phyloP scores from a whole-genome alignment of 2,329 filamentous ascomycete species.

The Ceratocystis diversiconidia region DNA sequence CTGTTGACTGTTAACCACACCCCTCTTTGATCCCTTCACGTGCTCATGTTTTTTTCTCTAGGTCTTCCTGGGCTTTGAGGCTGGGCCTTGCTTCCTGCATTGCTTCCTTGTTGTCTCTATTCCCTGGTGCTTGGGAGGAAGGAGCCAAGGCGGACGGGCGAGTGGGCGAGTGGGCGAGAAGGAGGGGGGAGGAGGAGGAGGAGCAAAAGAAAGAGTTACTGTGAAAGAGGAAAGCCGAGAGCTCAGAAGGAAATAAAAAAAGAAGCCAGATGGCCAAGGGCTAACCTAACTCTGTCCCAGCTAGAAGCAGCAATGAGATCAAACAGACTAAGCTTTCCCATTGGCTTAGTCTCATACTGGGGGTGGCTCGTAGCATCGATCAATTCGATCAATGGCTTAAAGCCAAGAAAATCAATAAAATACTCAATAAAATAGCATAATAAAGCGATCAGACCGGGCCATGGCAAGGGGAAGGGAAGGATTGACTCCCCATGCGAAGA shows the following conservation, averaged over 20 bases:
- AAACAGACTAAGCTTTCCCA: neutral
- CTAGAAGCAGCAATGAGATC: neutral
- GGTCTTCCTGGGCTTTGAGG: neutral
- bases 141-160: neutral
- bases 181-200: neutral
- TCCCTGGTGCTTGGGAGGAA: neutral
- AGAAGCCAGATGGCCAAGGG: neutral
- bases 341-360: neutral
- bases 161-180: neutral
- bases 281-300: neutral
- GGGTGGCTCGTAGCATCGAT: neutral
- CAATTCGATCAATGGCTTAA: neutral
- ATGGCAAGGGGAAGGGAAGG: constrained; percentile 7
- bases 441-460: neutral
- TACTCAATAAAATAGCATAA: neutral
- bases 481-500: neutral
- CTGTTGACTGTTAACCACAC: neutral
- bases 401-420: neutral
- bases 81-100: neutral
- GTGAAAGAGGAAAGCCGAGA: neutral
- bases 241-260: neutral
- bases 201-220: neutral
- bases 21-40: neutral
- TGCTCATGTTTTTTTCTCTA: constrained; percentile 1
- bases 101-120: constrained; percentile 4